phyloP scores from a whole-genome alignment of 176 grass and related monocot genomes.

The barley (Hordeum vulgare) region MorexV3_pseudomolecules_assembly NC_058519.1:276971189-276971688 shows the following conservation, averaged over 20 bases:
- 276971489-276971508: slow-evolving; percentile 22
- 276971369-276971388: background rate
- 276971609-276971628: slow-evolving; percentile 38
- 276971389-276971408: background rate
- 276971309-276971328: background rate
- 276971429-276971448: slow-evolving; percentile 32
- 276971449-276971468: background rate
- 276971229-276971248: no score
- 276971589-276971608: slow-evolving; percentile 40
- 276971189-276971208: no score
- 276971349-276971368: slow-evolving; percentile 15
- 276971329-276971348: slow-evolving; percentile 1
- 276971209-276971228: no score
- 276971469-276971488: background rate
- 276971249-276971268: no score
- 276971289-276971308: no score
- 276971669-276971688: slow-evolving; percentile 49
- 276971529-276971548: slow-evolving; percentile 50
- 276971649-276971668: slow-evolving; percentile 45
- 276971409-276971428: slow-evolving; percentile 34
- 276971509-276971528: slow-evolving; percentile 33
- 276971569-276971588: slow-evolving; percentile 62
- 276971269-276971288: no score
- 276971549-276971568: slow-evolving; percentile 64
- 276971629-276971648: slow-evolving; percentile 41